Conservation (phyloP, 2,329 filamentous ascomycete genomes). For the Samsoniella hepiali region DNA sequence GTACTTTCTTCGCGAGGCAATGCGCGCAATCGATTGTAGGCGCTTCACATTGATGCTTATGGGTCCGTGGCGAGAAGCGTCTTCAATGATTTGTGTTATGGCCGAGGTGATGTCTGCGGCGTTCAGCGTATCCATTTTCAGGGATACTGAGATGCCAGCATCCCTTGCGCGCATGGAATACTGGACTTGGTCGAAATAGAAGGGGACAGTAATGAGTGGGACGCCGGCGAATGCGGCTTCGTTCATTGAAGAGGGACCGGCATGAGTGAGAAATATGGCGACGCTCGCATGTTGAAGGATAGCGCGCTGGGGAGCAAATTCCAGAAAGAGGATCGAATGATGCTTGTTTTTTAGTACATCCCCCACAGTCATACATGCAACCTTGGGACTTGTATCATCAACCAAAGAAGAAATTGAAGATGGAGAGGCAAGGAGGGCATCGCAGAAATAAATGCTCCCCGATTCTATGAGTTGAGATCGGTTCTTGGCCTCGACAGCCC, state of each 20-base stretch:
- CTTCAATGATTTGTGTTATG: neutral
- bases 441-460: neutral
- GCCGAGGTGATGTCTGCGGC: neutral
- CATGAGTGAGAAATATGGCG: neutral
- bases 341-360: neutral
- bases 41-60: neutral
- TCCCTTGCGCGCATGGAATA: neutral
- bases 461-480: neutral
- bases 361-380: neutral
- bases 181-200: neutral
- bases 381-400: no score
- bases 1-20: neutral
- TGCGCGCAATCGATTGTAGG: neutral
- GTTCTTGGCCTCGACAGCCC: slow-evolving; percentile 8
- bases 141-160: neutral
- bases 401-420: no score
- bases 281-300: neutral
- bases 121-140: neutral
- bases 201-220: neutral
- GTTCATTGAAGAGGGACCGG: neutral
- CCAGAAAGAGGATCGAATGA: neutral
- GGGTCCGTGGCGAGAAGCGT: neutral
- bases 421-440: no score
- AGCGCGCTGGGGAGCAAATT: neutral
- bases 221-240: neutral